These are phyloP conservation scores for Rhododendron williamsianum DNA, from an alignment of 148 eudicot species.

Conservation along the genomic window DNA sequence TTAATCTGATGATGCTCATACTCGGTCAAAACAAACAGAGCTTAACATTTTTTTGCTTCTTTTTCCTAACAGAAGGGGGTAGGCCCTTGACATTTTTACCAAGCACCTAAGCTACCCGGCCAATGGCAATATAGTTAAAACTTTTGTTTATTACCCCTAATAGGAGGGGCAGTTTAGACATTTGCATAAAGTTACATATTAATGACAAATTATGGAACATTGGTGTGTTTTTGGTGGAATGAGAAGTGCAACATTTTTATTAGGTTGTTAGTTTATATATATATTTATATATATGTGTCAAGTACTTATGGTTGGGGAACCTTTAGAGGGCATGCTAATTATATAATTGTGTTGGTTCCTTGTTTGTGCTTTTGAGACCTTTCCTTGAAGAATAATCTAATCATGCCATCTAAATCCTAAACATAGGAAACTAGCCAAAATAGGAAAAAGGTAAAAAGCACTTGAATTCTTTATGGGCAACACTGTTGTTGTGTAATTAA, in stretches of 20 bases:
- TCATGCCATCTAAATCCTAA: neutral
- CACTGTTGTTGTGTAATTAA: neutral
- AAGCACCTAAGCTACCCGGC: neutral
- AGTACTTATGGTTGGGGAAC: neutral
- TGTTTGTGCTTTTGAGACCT: conserved; percentile 3
- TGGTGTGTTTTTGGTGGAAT: neutral
- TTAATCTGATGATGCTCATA: neutral
- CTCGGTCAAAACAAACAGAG: neutral
- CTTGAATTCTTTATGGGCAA: neutral
- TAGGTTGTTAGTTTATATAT: neutral
- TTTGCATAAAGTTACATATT: neutral
- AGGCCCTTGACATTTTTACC: neutral
- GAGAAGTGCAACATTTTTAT: neutral
- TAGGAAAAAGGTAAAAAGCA: neutral
- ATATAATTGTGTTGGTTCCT: neutral
- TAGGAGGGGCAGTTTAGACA: neutral
- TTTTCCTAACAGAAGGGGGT: neutral
- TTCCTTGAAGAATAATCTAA: neutral
- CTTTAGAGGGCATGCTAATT: neutral
- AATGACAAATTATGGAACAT: neutral
- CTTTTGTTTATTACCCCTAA: neutral
- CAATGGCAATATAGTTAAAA: neutral
- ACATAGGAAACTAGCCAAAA: neutral
- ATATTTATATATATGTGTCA: neutral
- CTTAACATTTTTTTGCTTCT: neutral